These are phyloP conservation scores for Metschnikowia bowlesiae DNA, from an alignment of 805 yeast species.

Conservation along the genomic window DNA sequence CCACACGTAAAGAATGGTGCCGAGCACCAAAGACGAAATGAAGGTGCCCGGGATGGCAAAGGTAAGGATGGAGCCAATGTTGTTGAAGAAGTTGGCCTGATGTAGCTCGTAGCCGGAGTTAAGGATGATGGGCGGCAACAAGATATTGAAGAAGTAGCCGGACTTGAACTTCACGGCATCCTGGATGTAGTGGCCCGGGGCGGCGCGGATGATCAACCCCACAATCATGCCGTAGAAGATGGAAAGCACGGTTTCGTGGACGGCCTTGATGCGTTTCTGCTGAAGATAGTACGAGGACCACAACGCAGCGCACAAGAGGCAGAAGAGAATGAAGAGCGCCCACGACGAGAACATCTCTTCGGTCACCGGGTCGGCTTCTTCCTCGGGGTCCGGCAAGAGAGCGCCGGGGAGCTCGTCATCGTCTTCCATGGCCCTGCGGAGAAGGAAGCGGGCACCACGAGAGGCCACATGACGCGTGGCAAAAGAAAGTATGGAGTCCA, in stretches of 20 bases:
- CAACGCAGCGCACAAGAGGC: slow-evolving; percentile 77
- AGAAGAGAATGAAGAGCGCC: slow-evolving; percentile 87
- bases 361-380: slow-evolving; percentile 73
- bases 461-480: slow-evolving; percentile 7
- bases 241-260: slow-evolving; percentile 96
- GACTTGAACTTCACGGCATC: slow-evolving; percentile 95
- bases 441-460: slow-evolving; percentile 13
- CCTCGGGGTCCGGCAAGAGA: slow-evolving; percentile 52
- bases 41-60: slow-evolving; percentile 98
- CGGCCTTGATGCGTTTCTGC: slow-evolving; percentile 84
- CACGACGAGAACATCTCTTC: slow-evolving; percentile 96
- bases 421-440: slow-evolving; percentile 31
- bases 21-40: slow-evolving; percentile 84
- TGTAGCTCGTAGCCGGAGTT: slow-evolving; percentile 96
- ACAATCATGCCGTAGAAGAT: slow-evolving; percentile 96
- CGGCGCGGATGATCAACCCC: slow-evolving; percentile 81
- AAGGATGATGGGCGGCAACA: slow-evolving; percentile 92
- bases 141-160: slow-evolving; percentile 86
- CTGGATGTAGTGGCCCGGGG: slow-evolving; percentile 97
- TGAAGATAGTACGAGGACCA: slow-evolving; percentile 95
- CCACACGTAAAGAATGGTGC: slow-evolving; percentile 84
- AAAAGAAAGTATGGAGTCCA: slow-evolving; percentile 9
- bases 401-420: slow-evolving; percentile 34
- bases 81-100: slow-evolving; percentile 90
- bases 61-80: slow-evolving; percentile 82